A percentile compares a stretch with the other conserved stretches of the same genome.
phyloP scores from a whole-genome alignment of 2,329 filamentous ascomycete species.

The Colletotrichum brevisporum region DNA sequence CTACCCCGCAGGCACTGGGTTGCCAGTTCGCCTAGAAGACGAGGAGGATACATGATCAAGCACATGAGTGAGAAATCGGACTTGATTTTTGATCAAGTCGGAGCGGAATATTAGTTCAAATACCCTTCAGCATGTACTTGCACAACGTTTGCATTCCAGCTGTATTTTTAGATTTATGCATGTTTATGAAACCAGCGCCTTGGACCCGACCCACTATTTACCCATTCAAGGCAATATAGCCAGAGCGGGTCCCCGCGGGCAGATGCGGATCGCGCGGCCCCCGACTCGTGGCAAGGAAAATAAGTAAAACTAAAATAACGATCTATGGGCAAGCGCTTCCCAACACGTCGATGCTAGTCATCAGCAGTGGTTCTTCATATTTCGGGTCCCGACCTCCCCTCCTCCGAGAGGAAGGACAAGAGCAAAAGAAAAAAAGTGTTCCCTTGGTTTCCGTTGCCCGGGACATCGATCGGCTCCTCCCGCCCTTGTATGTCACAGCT shows the following conservation, averaged over 20 bases:
- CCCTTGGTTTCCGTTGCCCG: neutral
- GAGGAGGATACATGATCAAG: neutral
- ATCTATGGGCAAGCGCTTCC: slow-evolving; percentile 21
- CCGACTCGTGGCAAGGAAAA: slow-evolving; percentile 9
- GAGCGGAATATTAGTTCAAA: neutral
- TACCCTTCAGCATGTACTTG: no score
- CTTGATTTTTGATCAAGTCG: no score
- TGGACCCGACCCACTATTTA: slow-evolving; percentile 5
- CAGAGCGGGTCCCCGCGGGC: neutral
- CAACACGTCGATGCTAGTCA: slow-evolving; percentile 1
- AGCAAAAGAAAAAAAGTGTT: neutral
- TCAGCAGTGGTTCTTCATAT: slow-evolving; percentile 15
- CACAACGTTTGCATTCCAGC: no score
- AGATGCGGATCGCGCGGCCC: slow-evolving; percentile 26
- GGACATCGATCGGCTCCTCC: slow-evolving; percentile 1
- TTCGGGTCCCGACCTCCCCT: slow-evolving; percentile 35
- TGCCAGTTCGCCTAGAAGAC: slow-evolving; percentile 10
- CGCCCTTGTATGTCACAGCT: neutral
- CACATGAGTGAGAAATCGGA: neutral
- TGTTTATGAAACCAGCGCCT: neutral
- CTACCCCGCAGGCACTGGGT: slow-evolving; percentile 14
- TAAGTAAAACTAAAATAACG: slow-evolving; percentile 35
- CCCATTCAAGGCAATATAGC: neutral
- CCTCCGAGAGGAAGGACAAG: slow-evolving; percentile 10
- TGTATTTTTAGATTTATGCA: neutral